Evolutionary conservation across 2,329 filamentous ascomycete genomes (phyloP).

Genomic region (Ophioceras dolichostomum): DNA sequence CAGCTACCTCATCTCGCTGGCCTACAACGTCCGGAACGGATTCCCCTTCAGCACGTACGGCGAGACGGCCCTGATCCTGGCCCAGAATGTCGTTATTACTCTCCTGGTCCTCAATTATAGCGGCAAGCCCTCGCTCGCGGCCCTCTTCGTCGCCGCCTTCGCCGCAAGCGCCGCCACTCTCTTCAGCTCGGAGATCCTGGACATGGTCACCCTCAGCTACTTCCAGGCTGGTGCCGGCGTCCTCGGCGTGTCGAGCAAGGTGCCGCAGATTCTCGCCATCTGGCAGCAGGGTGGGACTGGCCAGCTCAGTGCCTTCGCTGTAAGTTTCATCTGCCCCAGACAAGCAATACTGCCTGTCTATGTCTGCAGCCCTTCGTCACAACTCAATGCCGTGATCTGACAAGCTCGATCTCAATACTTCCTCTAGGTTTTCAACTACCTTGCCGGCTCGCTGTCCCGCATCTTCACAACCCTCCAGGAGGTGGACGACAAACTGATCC

Average conservation of each 20-base stretch:
- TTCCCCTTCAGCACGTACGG: slow-evolving; percentile 97
- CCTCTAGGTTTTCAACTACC: slow-evolving; percentile 97
- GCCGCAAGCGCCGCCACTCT: slow-evolving; percentile 58
- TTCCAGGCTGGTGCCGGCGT: slow-evolving; percentile 77
- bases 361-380: no score
- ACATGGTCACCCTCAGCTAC: slow-evolving; percentile 55
- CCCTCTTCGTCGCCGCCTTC: slow-evolving; percentile 66
- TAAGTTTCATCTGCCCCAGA: no score
- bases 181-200: slow-evolving; percentile 53
- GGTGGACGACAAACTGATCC: slow-evolving; percentile 90
- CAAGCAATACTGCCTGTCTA: background rate
- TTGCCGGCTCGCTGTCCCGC: slow-evolving; percentile 79
- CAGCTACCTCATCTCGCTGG: slow-evolving; percentile 76
- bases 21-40: slow-evolving; percentile 81
- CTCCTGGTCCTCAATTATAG: slow-evolving; percentile 78
- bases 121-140: slow-evolving; percentile 54
- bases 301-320: slow-evolving; percentile 91
- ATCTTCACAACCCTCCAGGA: slow-evolving; percentile 98
- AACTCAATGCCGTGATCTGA: no score
- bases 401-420: background rate
- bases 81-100: slow-evolving; percentile 84
- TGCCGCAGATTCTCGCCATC: slow-evolving; percentile 85
- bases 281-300: slow-evolving; percentile 79
- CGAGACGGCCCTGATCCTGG: slow-evolving; percentile 83
- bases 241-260: slow-evolving; percentile 77